Base-by-base conservation (phyloP, 768 basidiomycete genomes). In the Lentinula detonsa region DNA sequence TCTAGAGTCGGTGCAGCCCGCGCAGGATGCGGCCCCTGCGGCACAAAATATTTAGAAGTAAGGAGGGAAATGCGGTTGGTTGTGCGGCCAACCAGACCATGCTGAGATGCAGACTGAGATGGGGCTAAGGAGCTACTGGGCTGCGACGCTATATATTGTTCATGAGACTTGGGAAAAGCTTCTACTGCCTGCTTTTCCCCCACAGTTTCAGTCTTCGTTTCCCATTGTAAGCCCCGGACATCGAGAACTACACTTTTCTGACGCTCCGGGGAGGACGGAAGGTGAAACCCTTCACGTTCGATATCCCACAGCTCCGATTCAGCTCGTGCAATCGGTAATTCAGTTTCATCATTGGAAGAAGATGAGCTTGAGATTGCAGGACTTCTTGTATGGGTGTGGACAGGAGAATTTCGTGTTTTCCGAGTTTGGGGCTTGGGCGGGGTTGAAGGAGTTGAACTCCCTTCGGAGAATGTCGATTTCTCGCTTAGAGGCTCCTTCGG, bases 81-180 rank as follows among this genome's bases (percentile, higher is more conserved):
- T 37, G 59, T 40, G 16, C 52, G 60, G 50, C 23, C 49, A 61
- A 65, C 65, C 51, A 57, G 65, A 50, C 68, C 72, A 45, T 72
- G 61, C 65, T 84, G 85, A 33, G 85, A 86, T 33, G 80, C 84
- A 31, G 85, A 86, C 55, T 86, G 77, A 7, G 81, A 86, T 9
- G 85, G 73, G 33, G 72, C 68, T n/a, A 74, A 65, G 31, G 71
- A 70, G 31, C 68, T 66, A 50, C 57, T 59, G 16, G 49, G 15
- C 16, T 59, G 57, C 2, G 45, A 59, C 9, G 34, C n/a, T 7
- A n/a, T 21, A 8, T 59, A 34, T 5, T 13, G n/a, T 18, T 57
- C 56, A n/a, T 28, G 43, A 18, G 33, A 16, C 37, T 39, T 13
- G 9, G 37, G 7, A 16, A 46, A 5, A 35, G 45, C 9, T 9